Evolutionary conservation across 2,329 filamentous ascomycete genomes (phyloP).

Genomic region (Microsporum audouinii): DNA sequence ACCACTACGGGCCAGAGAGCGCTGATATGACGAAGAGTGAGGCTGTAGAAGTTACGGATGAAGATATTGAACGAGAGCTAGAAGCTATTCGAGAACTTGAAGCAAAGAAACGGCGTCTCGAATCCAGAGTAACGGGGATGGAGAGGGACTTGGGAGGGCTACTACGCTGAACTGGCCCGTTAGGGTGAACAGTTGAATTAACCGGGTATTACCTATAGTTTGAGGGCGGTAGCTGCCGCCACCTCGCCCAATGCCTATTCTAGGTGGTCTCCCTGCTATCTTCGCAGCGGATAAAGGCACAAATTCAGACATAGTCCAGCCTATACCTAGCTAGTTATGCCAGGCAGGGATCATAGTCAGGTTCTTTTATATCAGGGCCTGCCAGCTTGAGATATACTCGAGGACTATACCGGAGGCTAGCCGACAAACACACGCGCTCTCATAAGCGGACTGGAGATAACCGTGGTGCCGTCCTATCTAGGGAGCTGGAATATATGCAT

Average conservation of each 20-base stretch:
- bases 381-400: no score
- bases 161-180: conserved; percentile 4
- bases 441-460: no score
- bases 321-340: not conserved
- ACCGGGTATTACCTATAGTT: not conserved
- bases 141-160: conserved; percentile 31
- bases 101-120: conserved; percentile 49
- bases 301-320: not conserved
- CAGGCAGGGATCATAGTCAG: no score
- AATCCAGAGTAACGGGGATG: conserved; percentile 56
- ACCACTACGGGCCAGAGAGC: conserved; percentile 19
- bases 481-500: no score
- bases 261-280: not conserved
- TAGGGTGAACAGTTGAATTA: not conserved
- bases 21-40: not conserved
- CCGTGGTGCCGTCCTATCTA: no score
- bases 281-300: not conserved
- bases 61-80: conserved; percentile 37
- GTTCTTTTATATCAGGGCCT: not conserved
- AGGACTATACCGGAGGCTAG: not conserved
- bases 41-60: conserved; percentile 27
- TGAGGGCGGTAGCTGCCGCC: not conserved
- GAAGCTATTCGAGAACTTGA: conserved; percentile 52
- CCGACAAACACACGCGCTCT: no score
- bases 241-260: not conserved